Percentiles rank a stretch among this genome's conserved stretches.
These are phyloP conservation scores for Rhynchosporium agropyri DNA, from an alignment of 2,329 filamentous ascomycete species.

Conservation along the genomic window DNA sequence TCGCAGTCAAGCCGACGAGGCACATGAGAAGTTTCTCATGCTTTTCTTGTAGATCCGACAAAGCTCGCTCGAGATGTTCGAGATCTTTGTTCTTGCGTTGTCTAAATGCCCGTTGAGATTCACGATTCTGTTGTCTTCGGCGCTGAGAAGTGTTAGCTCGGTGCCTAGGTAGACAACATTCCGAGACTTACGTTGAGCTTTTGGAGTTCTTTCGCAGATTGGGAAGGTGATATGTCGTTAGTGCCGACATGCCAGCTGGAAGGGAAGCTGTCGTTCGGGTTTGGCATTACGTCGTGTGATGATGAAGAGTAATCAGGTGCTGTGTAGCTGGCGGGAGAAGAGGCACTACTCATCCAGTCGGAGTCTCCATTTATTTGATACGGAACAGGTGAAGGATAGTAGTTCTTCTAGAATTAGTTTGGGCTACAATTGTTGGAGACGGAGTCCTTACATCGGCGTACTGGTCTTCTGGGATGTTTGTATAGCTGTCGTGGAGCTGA, in stretches of 20 bases:
- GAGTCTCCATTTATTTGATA: constrained; percentile 9
- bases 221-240: constrained; percentile 6
- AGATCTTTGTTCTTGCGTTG: constrained; percentile 7
- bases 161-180: not conserved
- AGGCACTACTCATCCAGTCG: constrained; percentile 12
- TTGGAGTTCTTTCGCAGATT: constrained; percentile 13
- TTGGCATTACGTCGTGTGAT: not conserved
- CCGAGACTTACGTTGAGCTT: constrained; percentile 1
- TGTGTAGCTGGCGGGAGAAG: constrained; percentile 10
- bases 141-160: constrained; percentile 2
- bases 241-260: constrained; percentile 7
- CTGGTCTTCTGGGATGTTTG: not conserved
- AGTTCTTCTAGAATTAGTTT: constrained; percentile 2
- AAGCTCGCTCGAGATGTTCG: constrained; percentile 2
- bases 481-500: constrained; percentile 4
- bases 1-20: constrained; percentile 8
- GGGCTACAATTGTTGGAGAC: too few relatives aligned
- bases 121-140: constrained; percentile 13
- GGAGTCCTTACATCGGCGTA: constrained; percentile 1
- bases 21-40: constrained; percentile 14
- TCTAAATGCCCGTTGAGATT: constrained; percentile 8
- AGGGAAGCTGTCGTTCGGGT: constrained; percentile 6
- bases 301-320: constrained; percentile 6
- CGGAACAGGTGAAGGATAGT: constrained; percentile 9
- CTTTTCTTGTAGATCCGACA: constrained; percentile 5